Evolutionary conservation across 495 filamentous ascomycete species (phyloP).

Genomic region (Xylaria intraflava): DNA sequence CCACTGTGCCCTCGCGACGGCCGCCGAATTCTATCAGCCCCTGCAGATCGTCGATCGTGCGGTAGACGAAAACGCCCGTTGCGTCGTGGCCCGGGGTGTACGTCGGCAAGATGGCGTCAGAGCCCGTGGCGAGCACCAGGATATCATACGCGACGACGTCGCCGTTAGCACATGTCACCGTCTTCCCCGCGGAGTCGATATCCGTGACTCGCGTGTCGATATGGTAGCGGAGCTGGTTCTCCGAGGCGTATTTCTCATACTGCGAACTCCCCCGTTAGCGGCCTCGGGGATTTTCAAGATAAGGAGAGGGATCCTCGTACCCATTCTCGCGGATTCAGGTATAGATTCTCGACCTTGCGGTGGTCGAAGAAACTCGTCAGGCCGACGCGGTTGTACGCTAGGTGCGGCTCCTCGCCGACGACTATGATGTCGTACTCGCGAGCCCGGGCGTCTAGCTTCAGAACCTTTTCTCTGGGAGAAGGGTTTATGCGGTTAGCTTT

Average conservation of each 20-base stretch:
- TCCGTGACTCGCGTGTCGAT: slow-evolving; percentile 73
- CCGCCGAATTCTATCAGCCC: slow-evolving; percentile 69
- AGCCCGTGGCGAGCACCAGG: slow-evolving; percentile 86
- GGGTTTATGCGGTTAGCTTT: slow-evolving; percentile 33
- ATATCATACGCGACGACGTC: slow-evolving; percentile 75
- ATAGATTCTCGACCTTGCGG: slow-evolving; percentile 81
- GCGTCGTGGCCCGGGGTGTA: slow-evolving; percentile 81
- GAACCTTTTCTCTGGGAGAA: slow-evolving; percentile 68
- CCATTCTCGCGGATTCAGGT: slow-evolving; percentile 87
- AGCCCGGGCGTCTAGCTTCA: slow-evolving; percentile 74
- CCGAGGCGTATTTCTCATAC: slow-evolving; percentile 34
- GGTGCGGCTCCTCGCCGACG: slow-evolving; percentile 84
- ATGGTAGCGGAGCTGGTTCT: slow-evolving; percentile 70
- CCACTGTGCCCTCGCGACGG: slow-evolving; percentile 58
- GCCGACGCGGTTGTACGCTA: slow-evolving; percentile 96
- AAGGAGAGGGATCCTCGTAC: slow-evolving; percentile 37
- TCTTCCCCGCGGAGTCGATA: slow-evolving; percentile 58
- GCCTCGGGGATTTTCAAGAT: background rate
- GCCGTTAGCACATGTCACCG: slow-evolving; percentile 64
- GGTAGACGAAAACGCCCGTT: slow-evolving; percentile 89
- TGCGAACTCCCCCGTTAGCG: slow-evolving; percentile 1
- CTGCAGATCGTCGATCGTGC: slow-evolving; percentile 80
- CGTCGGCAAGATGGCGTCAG: slow-evolving; percentile 75
- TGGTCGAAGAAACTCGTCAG: slow-evolving; percentile 91
- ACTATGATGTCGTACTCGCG: slow-evolving; percentile 81